Conservation (phyloP, 352 stramenopile genomes). For the Sclerospora graminicola region DNA sequence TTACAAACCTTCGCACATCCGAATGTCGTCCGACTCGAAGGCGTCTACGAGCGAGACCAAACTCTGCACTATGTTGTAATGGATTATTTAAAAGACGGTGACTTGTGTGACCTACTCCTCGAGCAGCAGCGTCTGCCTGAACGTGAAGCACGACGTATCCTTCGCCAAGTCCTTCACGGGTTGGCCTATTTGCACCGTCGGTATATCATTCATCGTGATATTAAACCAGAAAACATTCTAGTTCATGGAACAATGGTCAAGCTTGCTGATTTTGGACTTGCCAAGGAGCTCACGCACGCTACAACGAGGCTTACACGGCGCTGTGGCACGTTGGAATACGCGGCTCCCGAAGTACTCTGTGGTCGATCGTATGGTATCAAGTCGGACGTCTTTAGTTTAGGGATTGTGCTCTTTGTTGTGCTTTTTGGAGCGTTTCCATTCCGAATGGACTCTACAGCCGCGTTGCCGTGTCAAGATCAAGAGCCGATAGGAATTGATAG, state of each 20-base stretch:
- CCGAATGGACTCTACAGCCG: slow-evolving; percentile 56
- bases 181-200: slow-evolving; percentile 55
- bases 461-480: slow-evolving; percentile 50
- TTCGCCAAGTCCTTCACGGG: slow-evolving; percentile 45
- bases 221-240: slow-evolving; percentile 80
- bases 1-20: slow-evolving; percentile 49
- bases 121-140: slow-evolving; percentile 49
- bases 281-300: slow-evolving; percentile 40
- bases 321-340: slow-evolving; percentile 73
- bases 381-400: slow-evolving; percentile 73
- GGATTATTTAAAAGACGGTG: slow-evolving; percentile 68
- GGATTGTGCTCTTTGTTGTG: slow-evolving; percentile 69
- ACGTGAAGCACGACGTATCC: slow-evolving; percentile 38
- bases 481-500: slow-evolving; percentile 56
- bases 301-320: slow-evolving; percentile 46
- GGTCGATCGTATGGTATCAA: slow-evolving; percentile 62
- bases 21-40: slow-evolving; percentile 59
- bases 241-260: slow-evolving; percentile 62
- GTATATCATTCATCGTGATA: slow-evolving; percentile 61
- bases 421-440: slow-evolving; percentile 75
- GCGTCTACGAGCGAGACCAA: slow-evolving; percentile 53
- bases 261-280: slow-evolving; percentile 73
- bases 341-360: slow-evolving; percentile 56
- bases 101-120: slow-evolving; percentile 69
- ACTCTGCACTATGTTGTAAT: slow-evolving; percentile 75